phyloP scores from a whole-genome alignment of 2,329 filamentous ascomycete genomes.

The Emmonsia crescens region DNA sequence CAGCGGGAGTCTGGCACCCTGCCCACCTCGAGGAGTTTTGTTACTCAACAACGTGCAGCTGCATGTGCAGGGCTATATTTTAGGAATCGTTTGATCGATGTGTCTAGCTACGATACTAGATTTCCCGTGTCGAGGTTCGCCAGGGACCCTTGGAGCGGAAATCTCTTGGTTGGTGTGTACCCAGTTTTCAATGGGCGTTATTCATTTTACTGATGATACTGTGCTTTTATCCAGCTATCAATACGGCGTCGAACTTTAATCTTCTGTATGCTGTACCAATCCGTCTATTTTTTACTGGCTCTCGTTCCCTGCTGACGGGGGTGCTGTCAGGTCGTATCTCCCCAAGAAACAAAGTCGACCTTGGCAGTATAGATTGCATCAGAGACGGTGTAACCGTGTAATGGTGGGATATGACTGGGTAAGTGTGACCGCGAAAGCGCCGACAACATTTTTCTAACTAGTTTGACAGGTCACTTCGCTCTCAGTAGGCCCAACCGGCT shows the following conservation, averaged over 20 bases:
- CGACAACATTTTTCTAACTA: background rate
- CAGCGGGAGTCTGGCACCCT: slow-evolving; percentile 22
- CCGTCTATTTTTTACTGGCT: background rate
- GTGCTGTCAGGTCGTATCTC: background rate
- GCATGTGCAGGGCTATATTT: slow-evolving; percentile 25
- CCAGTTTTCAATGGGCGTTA: background rate
- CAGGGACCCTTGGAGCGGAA: slow-evolving; percentile 26
- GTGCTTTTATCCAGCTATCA: slow-evolving; percentile 16
- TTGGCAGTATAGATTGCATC: slow-evolving; percentile 6
- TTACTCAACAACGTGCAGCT: slow-evolving; percentile 20
- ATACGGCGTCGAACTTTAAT: slow-evolving; percentile 2
- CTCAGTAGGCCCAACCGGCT: slow-evolving; percentile 26
- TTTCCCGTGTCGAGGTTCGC: slow-evolving; percentile 24
- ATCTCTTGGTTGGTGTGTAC: slow-evolving; percentile 27
- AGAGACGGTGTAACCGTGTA: background rate
- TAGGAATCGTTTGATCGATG: slow-evolving; percentile 21
- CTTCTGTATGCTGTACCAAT: slow-evolving; percentile 6
- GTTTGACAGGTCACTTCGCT: slow-evolving; percentile 24
- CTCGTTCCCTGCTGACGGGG: background rate
- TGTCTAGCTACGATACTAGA: slow-evolving; percentile 16
- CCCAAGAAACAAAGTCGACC: slow-evolving; percentile 4
- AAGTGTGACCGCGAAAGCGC: background rate
- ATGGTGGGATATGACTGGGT: slow-evolving; percentile 10
- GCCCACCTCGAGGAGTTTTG: slow-evolving; percentile 12
- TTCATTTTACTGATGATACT: slow-evolving; percentile 13